Conservation (phyloP, 208 protist genomes). For the Trypanosoma conorhini region DNA sequence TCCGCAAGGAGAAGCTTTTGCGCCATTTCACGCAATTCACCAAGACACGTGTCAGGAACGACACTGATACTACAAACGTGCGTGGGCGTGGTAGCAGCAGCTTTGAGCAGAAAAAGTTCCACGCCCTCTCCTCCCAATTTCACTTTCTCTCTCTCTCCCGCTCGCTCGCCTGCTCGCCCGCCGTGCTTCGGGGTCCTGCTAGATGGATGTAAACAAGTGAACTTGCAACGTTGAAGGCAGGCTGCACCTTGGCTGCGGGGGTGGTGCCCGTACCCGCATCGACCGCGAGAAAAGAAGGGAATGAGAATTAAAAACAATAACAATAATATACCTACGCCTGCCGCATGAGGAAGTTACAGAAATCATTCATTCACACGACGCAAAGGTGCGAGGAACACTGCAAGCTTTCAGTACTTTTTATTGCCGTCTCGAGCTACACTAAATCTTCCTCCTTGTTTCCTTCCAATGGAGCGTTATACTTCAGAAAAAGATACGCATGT, state of each 20-base stretch:
- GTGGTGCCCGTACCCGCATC: not conserved
- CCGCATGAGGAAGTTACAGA: conserved; percentile 56
- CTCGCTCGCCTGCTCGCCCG: not conserved
- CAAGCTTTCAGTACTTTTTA: not conserved
- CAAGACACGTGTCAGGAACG: not conserved
- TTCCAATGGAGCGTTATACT: too few relatives aligned
- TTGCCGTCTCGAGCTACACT: not conserved
- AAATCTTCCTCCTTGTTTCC: too few relatives aligned
- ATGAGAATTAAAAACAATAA: conserved; percentile 21
- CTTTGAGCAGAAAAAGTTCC: not conserved
- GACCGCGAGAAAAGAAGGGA: conserved; percentile 1
- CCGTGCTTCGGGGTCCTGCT: not conserved
- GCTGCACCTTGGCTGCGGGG: not conserved
- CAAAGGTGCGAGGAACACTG: not conserved
- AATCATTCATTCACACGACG: conserved; percentile 24
- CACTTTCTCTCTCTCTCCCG: not conserved
- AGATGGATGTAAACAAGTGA: not conserved
- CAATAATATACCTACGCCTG: conserved; percentile 12
- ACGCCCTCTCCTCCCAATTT: too few relatives aligned
- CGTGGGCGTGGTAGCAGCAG: not conserved
- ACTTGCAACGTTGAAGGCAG: not conserved
- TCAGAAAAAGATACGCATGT: too few relatives aligned
- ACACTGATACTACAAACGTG: conserved; percentile 1
- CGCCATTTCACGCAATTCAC: conserved; percentile 46
- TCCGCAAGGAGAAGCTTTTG: conserved; percentile 80